Evolutionary conservation across 495 filamentous ascomycete species (phyloP), one percentile per base, ranked within the genome.

Genomic region (Barbatosphaeria neglecta): DNA sequence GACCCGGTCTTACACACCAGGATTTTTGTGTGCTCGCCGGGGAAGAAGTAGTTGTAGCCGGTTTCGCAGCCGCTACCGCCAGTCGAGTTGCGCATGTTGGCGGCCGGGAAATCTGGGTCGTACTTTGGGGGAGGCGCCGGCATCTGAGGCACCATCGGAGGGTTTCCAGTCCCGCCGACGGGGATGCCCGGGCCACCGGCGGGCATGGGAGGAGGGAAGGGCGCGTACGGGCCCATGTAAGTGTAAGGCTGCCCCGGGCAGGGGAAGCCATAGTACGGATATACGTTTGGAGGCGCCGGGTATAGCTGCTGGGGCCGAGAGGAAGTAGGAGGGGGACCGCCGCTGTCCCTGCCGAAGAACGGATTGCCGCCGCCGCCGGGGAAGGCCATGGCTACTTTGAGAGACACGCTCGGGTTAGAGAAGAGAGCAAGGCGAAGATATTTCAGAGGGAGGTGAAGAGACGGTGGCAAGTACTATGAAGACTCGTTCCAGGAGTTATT

Each of bases 11-110:
- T 70, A 53, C 75, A 57, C 20, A 73, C 60, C 41, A 72, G 62
- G n/a, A 75, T 61, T 41, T 68, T 69, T 17, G 63, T 66, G 56
- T 74, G 66, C 37, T 74, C 62, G 6, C 50, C 43, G 0, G 66
- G 65, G 53, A 75, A 75, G 43, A 72, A 62, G 54, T 74, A 77
- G 56, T 75, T 68, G 56, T 68, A 75, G 4, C 70, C 71, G 0
- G 69, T 70, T 49, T 74, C 70, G 27, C 64, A 62, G 31, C 70
- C 72, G 6, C 61, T 56, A 27, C 81, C 82, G 15, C 78, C 78
- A 10, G 74, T 72, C 15, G 70, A 65, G 45, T 80, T 70, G 18
- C 64, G 62, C 31, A 83, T 54, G 56, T 83, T 77, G 42, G 80
- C 62, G 8, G 67, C 70, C 10, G 73, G 67, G 38, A 81, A 52